A percentile compares a stretch with the other conserved stretches of the same genome.
These are phyloP conservation scores for Talaromyces sp. DNA, from an alignment of 2,329 filamentous ascomycete species.

Conservation along the genomic window DNA sequence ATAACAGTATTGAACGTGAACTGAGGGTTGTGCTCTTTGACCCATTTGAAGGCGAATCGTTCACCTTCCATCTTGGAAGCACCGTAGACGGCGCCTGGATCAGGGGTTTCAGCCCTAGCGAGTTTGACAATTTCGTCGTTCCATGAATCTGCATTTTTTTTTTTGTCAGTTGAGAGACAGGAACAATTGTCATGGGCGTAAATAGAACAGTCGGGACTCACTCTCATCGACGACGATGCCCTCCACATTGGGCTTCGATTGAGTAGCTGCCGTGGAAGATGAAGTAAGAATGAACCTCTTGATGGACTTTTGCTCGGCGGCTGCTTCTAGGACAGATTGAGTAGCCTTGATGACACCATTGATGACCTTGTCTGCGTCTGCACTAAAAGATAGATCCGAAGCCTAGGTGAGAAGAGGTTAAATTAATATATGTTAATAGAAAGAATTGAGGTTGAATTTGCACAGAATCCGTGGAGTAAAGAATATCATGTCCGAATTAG, in stretches of 20 bases:
- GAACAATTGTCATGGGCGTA: too few species aligned
- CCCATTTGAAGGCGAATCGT: slow-evolving; percentile 42
- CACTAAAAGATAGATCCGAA: background rate
- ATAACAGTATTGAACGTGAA: slow-evolving; percentile 39
- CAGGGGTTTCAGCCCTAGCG: slow-evolving; percentile 19
- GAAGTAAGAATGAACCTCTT: slow-evolving; percentile 11
- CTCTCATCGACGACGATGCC: background rate
- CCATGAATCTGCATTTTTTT: slow-evolving; percentile 1
- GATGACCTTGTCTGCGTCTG: slow-evolving; percentile 3
- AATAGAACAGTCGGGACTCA: background rate
- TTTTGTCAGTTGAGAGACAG: too few species aligned
- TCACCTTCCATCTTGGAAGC: slow-evolving; percentile 45
- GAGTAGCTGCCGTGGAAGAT: background rate
- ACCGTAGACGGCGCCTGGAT: slow-evolving; percentile 35
- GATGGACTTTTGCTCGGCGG: slow-evolving; percentile 3
- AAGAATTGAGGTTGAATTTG: too few species aligned
- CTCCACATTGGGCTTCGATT: background rate
- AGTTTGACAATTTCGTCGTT: background rate
- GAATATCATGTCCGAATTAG: background rate
- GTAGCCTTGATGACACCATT: background rate
- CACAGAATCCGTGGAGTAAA: background rate
- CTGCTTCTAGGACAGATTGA: background rate
- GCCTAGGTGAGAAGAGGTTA: background rate
- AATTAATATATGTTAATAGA: background rate
- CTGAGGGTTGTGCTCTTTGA: slow-evolving; percentile 37